phyloP scores from a whole-genome alignment of 2,329 filamentous ascomycete species.

The Phialophora expanda region DNA sequence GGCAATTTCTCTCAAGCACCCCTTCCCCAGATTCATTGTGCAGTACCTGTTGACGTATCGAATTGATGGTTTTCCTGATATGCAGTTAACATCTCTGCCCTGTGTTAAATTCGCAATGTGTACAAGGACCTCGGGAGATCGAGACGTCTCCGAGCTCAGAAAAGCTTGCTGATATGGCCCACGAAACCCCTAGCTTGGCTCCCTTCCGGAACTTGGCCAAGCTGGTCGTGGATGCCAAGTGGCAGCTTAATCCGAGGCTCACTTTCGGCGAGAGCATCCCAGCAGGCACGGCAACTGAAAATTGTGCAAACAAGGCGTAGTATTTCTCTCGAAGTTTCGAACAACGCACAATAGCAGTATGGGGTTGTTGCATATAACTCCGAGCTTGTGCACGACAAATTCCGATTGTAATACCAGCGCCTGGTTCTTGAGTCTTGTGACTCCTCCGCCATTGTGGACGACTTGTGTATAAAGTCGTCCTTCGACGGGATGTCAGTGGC shows the following conservation, averaged over 20 bases:
- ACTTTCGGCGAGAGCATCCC: neutral
- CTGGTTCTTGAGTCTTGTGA: neutral
- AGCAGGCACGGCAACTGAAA: neutral
- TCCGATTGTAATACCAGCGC: neutral
- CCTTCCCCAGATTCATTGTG: neutral
- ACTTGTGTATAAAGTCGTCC: neutral
- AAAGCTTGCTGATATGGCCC: neutral
- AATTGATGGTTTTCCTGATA: neutral
- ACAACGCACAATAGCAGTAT: constrained; percentile 3
- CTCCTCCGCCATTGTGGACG: neutral
- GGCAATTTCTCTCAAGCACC: neutral
- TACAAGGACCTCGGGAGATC: neutral
- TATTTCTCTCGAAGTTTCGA: constrained; percentile 5
- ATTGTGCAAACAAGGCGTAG: neutral
- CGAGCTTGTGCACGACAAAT: neutral
- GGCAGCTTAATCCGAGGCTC: neutral
- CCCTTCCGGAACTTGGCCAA: neutral
- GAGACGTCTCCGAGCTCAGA: neutral
- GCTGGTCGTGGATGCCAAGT: constrained; percentile 1
- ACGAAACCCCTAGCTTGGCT: neutral
- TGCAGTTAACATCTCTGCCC: neutral
- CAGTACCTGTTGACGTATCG: neutral
- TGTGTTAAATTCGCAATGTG: neutral
- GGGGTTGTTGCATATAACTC: neutral
- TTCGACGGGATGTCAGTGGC: neutral